Evolutionary conservation across 805 yeast species (phyloP), one percentile per base, ranked within the genome.

Genomic region (Ogataea paradorogensis): DNA sequence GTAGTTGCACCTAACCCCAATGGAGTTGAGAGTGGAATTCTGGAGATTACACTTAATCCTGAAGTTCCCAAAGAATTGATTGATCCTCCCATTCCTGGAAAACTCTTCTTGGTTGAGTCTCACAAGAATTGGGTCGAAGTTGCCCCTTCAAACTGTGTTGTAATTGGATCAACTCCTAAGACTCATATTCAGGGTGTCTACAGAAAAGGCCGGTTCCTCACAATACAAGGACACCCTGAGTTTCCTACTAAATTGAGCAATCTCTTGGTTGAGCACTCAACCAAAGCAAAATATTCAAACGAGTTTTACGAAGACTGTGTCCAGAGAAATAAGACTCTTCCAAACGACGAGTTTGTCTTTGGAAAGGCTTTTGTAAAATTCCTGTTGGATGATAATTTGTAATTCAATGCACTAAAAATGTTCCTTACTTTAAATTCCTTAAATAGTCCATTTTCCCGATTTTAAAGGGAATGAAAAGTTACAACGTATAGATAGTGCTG

Each of bases 161-260:
- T 43, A 9, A 4, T 43, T 9, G 43, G 47, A 7, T 30, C 35
- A 7, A 34, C 47, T 7, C 27, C 10, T 1, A 34, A 35, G 16
- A 31, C 43, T 11, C 32, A 24, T 15, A 63, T 75, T 25, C 96
- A 89, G 62, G 95, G 95, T 0, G 63, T 85, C 21, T 74, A 73
- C 40, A 73, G 74, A 28, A 68, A 71, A 0, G 55, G 67, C 15
- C 67, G 71, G 30, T 38, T 84, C 7, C 61, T 89, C 15, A 76
- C 93, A 0, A 74, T 88, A 50, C 97, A 89, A 61, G 96, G 96
- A 0, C 97, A 89, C 54, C 96, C 96, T 0, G 96, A 89, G 58
- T 89, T 85, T 53, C 55, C 64, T 18, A 63, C 65, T 0, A 68
- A 60, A 3, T 55, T 56, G 15, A 56, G 61, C 2, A 29, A 44